Evolutionary conservation across 148 eudicot species (phyloP), one percentile per base, ranked within the genome.

Genomic region (Chenopodium quinoa): DNA sequence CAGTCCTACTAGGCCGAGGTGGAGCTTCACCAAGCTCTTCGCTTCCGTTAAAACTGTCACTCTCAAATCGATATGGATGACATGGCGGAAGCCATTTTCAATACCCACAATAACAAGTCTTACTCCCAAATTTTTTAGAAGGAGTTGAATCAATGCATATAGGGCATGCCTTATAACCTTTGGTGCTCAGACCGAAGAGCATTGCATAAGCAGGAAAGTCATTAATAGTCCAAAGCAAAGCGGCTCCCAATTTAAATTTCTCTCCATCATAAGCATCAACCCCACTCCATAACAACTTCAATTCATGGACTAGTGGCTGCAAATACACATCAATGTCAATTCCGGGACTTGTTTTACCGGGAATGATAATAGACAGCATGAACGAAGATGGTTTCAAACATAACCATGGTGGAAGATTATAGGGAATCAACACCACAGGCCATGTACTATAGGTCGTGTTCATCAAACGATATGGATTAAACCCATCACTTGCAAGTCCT

Each of bases 131-230:
- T 31, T 0, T 78, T 22, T 25, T 9, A 23, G 65, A 75, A 50
- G 20, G 47, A 5, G 83, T 81, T 2, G 52, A 47, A 27, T 75
- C 37, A 13, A 32, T 77, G 32, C 78, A 83, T 5, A 1, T 1
- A 27, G 85, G 81, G 29, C 81, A 82, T 12, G 81, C 78, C 40
- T 23, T 13, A 17, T 83, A 83, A 4, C 78, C 81, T 16, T 78
- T 83, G 19, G 73, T 71, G 63, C 63, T 62, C 77, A 71, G 64
- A 10, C 78, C 78, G 9, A 73, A 71, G 19, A 83, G 17, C 77
- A 77, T 78, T 9, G 77, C 77, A 64, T 71, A 83, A 1, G 73
- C 77, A 46, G 77, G 84, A 44, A 77, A 83, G 52, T 83, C 85
- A 78, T 83, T 78, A 12, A 79, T 71, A 58, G 67, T 79, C 22